Conservation (phyloP, 352 stramenopile species). For the Pythium vanterpoolii region DNA sequence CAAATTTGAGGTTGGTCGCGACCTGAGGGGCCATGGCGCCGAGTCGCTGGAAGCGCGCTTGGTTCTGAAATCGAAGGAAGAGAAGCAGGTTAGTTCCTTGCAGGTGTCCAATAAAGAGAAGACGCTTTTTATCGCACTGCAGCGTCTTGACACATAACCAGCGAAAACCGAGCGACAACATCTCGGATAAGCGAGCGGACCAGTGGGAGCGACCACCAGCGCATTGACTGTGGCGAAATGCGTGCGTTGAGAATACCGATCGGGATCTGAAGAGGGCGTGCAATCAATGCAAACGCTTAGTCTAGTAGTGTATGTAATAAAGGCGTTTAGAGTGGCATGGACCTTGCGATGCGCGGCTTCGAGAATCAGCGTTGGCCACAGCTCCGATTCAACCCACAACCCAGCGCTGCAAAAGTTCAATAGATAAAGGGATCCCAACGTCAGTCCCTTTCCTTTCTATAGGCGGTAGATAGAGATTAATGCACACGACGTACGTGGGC, state of each 20-base stretch:
- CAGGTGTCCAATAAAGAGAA: no score
- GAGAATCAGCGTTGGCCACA: slow-evolving; percentile 72
- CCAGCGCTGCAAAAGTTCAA: slow-evolving; percentile 36
- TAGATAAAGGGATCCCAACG: not conserved
- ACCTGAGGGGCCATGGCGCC: slow-evolving; percentile 30
- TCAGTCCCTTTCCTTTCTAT: not conserved
- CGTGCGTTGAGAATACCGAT: slow-evolving; percentile 67
- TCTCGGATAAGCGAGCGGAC: slow-evolving; percentile 14
- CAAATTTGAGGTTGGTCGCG: slow-evolving; percentile 69
- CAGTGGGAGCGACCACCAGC: slow-evolving; percentile 45
- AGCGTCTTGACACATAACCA: slow-evolving; percentile 64
- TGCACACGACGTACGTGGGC: slow-evolving; percentile 37
- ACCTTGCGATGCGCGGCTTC: slow-evolving; percentile 43
- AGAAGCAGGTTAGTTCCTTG: not conserved
- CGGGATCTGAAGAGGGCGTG: slow-evolving; percentile 28
- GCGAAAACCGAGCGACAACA: slow-evolving; percentile 32
- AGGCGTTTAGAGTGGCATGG: not conserved
- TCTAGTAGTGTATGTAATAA: not conserved
- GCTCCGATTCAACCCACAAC: slow-evolving; percentile 77
- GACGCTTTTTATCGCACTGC: slow-evolving; percentile 21
- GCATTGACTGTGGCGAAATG: slow-evolving; percentile 50
- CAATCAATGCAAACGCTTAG: not conserved
- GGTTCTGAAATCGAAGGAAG: slow-evolving; percentile 32
- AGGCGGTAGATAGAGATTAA: not conserved
- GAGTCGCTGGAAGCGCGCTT: slow-evolving; percentile 39